Conservation (phyloP, 331 rosid genomes). For the Malus hybrid region DNA sequence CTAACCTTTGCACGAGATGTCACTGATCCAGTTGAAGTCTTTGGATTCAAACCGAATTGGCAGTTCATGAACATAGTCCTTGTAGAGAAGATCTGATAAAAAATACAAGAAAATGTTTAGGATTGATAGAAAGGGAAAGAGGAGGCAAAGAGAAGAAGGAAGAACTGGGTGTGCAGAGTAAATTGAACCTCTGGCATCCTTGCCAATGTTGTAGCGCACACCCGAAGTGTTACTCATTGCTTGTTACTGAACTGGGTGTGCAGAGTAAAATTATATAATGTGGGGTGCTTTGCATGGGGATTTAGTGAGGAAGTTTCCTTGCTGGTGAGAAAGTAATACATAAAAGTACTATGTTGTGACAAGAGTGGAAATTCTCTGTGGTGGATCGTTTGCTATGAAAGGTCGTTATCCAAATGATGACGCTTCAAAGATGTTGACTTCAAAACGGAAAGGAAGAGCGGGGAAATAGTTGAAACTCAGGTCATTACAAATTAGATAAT, state of each 20-base stretch:
- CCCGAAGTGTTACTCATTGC: conserved; percentile 47
- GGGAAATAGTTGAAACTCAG: not conserved
- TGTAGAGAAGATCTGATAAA: conserved; percentile 55
- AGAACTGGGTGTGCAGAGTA: not conserved
- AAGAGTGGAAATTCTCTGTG: not conserved
- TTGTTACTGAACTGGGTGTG: conserved; percentile 3
- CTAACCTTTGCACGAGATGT: conserved; percentile 49
- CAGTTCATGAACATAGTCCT: conserved; percentile 38
- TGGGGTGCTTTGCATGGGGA: not conserved
- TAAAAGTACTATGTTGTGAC: not conserved
- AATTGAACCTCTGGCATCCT: conserved; percentile 56
- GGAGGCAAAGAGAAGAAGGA: not conserved
- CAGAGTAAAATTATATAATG: too few species aligned
- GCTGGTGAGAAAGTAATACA: conserved; percentile 3
- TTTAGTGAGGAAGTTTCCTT: conserved; percentile 56
- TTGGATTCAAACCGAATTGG: conserved; percentile 41
- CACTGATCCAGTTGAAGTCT: conserved; percentile 46
- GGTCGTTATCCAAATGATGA: not conserved
- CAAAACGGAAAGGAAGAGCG: not conserved
- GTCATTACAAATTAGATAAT: too few species aligned
- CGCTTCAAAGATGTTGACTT: not conserved
- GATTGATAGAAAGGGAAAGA: not conserved
- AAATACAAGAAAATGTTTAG: conserved; percentile 18
- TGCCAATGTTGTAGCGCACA: conserved; percentile 46
- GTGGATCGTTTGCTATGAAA: not conserved